Evolutionary conservation across 805 yeast genomes (phyloP).

Genomic region (Yamadazyma philogaea): DNA sequence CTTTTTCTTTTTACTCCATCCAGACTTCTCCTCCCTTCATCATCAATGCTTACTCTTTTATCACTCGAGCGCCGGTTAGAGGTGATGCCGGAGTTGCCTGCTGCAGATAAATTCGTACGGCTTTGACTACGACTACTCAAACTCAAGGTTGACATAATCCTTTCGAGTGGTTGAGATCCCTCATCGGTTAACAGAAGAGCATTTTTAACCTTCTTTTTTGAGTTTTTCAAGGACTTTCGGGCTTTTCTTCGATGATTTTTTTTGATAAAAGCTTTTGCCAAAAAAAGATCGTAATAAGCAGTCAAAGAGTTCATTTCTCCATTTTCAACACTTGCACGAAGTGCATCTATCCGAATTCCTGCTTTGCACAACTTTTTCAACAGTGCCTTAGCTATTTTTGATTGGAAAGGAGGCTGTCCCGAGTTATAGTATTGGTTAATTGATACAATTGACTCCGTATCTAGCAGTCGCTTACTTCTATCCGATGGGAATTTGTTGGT

Average conservation of each 20-base stretch:
- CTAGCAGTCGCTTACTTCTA: neutral
- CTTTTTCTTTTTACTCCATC: too few relatives aligned
- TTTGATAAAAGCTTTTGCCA: conserved; percentile 48
- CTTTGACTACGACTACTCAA: conserved; percentile 23
- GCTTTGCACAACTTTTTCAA: conserved; percentile 56
- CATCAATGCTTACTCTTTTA: neutral
- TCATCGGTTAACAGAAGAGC: conserved; percentile 33
- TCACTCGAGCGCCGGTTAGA: conserved; percentile 4
- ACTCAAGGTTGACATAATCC: conserved; percentile 36
- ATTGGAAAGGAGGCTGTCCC: conserved; percentile 43
- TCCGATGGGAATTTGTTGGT: conserved; percentile 23
- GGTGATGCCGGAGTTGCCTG: neutral
- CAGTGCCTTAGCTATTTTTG: conserved; percentile 60
- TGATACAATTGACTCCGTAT: conserved; percentile 20
- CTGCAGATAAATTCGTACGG: conserved; percentile 9
- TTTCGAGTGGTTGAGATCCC: conserved; percentile 35
- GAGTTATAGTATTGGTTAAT: conserved; percentile 37
- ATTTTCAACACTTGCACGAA: conserved; percentile 55
- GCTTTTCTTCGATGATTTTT: conserved; percentile 33
- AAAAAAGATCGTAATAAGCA: conserved; percentile 69
- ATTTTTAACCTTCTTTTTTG: conserved; percentile 34
- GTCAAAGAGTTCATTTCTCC: conserved; percentile 67
- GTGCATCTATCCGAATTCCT: conserved; percentile 60
- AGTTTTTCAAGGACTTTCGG: conserved; percentile 27
- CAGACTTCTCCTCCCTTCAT: too few relatives aligned